Conservation (phyloP, 768 basidiomycete genomes). For the Inosperma sp. region DNA sequence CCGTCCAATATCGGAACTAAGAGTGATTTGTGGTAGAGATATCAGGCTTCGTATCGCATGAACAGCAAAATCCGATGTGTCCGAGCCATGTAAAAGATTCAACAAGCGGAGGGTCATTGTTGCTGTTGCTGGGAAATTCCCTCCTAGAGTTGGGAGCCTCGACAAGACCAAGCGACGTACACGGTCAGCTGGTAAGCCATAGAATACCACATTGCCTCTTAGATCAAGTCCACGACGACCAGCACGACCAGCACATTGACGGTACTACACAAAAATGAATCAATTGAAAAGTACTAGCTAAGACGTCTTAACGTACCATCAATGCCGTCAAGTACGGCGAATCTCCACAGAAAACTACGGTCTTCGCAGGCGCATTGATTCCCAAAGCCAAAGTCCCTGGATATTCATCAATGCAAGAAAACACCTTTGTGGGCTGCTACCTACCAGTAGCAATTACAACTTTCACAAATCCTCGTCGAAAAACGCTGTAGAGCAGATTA, state of each 20-base stretch:
- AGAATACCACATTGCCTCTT: conserved; percentile 69
- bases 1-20: conserved; percentile 49
- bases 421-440: not conserved
- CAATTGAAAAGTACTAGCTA: not conserved
- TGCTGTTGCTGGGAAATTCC: conserved; percentile 62
- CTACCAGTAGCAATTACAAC: conserved; percentile 64
- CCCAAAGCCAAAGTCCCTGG: conserved; percentile 65
- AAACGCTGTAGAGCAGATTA: conserved; percentile 37
- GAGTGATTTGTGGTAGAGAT: conserved; percentile 53
- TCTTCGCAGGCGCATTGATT: conserved; percentile 70
- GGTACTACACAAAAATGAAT: conserved; percentile 41
- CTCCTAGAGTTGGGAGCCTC: conserved; percentile 54
- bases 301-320: conserved; percentile 39
- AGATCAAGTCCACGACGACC: conserved; percentile 69
- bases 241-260: conserved; percentile 71
- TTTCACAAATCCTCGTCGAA: conserved; percentile 56
- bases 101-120: conserved; percentile 62
- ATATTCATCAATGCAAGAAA: not conserved
- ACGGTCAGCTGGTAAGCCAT: conserved; percentile 58
- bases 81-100: conserved; percentile 60
- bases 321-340: conserved; percentile 58
- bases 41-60: conserved; percentile 50
- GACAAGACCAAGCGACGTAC: conserved; percentile 63
- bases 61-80: conserved; percentile 43
- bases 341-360: conserved; percentile 59